phyloP scores from a whole-genome alignment of 441 rosid species.

The Rhodomyrtus psidioides region DNA sequence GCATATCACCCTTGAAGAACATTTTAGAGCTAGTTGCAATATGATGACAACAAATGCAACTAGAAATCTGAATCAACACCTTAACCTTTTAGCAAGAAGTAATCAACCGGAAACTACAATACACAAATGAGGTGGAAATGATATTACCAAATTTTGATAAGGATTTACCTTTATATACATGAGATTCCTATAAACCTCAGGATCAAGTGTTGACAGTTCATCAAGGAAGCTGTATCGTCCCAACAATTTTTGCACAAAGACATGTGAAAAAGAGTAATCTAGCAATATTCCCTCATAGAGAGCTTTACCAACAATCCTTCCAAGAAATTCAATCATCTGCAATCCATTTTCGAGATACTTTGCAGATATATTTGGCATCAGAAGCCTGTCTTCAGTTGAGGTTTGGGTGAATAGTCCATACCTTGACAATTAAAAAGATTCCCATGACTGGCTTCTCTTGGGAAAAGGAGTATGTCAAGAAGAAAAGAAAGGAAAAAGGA shows the following conservation, averaged over 20 bases:
- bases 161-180: slow-evolving; percentile 91
- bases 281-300: slow-evolving; percentile 94
- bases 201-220: slow-evolving; percentile 96
- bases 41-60: neutral
- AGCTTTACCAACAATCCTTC: slow-evolving; percentile 98
- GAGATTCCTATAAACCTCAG: slow-evolving; percentile 87
- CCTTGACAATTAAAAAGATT: slow-evolving; percentile 33
- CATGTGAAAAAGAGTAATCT: slow-evolving; percentile 92
- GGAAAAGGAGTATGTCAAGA: neutral
- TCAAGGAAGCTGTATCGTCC: slow-evolving; percentile 98
- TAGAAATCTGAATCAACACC: neutral
- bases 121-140: neutral
- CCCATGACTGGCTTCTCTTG: slow-evolving; percentile 1
- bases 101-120: neutral
- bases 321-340: slow-evolving; percentile 97
- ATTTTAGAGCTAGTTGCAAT: neutral
- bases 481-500: neutral
- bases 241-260: slow-evolving; percentile 87
- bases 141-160: neutral
- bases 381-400: slow-evolving; percentile 72
- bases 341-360: slow-evolving; percentile 80
- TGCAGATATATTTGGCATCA: slow-evolving; percentile 86
- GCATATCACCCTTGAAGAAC: neutral
- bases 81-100: neutral
- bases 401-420: slow-evolving; percentile 92